Conservation (phyloP, 129 eudicot species). For the Flaveria bidentis region DNA sequence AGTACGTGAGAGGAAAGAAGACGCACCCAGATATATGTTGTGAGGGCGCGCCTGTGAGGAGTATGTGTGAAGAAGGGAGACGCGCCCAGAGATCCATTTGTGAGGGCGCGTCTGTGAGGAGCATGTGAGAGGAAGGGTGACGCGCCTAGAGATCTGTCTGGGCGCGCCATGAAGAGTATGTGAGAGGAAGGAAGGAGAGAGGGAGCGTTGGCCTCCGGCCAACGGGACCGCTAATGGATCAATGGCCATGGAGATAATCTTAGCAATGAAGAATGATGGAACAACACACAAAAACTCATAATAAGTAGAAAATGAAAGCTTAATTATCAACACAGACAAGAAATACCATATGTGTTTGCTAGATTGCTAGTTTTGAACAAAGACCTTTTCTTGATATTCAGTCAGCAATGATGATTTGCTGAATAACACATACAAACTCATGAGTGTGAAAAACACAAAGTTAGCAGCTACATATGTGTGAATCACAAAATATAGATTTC, state of each 20-base stretch:
- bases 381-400: neutral
- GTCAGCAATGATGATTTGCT: neutral
- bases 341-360: neutral
- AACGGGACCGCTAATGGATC: too few relatives aligned
- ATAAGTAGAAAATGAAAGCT: constrained; percentile 7
- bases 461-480: too few relatives aligned
- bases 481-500: neutral
- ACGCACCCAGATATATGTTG: too few relatives aligned
- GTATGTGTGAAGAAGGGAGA: neutral
- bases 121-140: neutral
- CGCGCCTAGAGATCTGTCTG: neutral
- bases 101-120: neutral
- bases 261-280: constrained; percentile 22
- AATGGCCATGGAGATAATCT: too few relatives aligned
- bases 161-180: neutral
- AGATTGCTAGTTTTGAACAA: too few relatives aligned
- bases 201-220: neutral
- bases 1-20: too few relatives aligned
- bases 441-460: too few relatives aligned
- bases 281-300: neutral
- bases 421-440: neutral
- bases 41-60: neutral
- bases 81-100: neutral
- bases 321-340: constrained; percentile 17
- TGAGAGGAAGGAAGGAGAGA: neutral